phyloP scores from a whole-genome alignment of 169 alveolate genomes.

The Plasmodium adleri region DNA sequence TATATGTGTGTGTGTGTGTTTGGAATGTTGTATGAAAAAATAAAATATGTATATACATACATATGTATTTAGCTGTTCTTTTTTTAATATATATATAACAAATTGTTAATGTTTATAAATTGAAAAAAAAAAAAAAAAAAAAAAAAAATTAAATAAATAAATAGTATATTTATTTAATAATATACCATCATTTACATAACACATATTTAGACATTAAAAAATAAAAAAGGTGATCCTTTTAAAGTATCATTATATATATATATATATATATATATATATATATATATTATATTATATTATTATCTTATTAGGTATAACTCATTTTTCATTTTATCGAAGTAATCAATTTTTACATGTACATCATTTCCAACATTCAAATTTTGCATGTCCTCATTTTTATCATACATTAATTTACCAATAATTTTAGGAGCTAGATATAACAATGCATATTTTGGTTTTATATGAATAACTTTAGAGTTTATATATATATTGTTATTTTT shows the following conservation, averaged over 20 bases:
- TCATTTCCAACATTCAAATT: constrained; percentile 17
- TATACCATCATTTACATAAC: not conserved
- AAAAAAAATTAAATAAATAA: not conserved
- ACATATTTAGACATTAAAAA: not conserved
- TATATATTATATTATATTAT: not conserved
- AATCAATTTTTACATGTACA: constrained; percentile 10
- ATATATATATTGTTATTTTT: constrained; percentile 10
- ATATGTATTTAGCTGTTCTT: not conserved
- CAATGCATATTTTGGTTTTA: constrained; percentile 3
- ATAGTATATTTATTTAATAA: not conserved
- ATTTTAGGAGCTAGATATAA: constrained; percentile 56
- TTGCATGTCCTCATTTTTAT: not conserved
- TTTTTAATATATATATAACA: not conserved
- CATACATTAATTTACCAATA: constrained; percentile 27
- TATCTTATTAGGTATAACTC: constrained; percentile 29
- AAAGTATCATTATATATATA: not conserved
- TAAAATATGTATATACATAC: not conserved
- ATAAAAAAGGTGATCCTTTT: not conserved
- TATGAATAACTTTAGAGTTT: constrained; percentile 22
- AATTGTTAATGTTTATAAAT: not conserved
- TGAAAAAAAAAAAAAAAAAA: not conserved
- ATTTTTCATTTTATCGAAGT: constrained; percentile 17
- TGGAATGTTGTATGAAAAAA: not conserved
- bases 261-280: not conserved
- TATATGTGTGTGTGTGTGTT: not conserved